Base-by-base conservation (phyloP, 129 eudicot genomes). In the Erigeron canadensis region DNA sequence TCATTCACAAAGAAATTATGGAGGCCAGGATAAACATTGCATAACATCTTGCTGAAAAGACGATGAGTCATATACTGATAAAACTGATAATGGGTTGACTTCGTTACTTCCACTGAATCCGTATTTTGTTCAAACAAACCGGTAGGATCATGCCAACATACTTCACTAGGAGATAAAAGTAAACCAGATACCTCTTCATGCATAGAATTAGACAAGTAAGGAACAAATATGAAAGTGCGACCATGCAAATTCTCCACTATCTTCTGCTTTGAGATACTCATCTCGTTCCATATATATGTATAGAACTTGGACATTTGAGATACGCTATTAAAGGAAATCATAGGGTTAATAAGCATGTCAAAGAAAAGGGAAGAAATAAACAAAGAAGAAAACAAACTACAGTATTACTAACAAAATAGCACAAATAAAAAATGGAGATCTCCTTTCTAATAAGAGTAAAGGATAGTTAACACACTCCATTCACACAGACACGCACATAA, bases 291-390 rank as follows among this genome's bases (percentile, higher is more conserved):
- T 48, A 91, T 73, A 71, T 75, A 86, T 77, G 89, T 63, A 71
- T 87, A 91, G 48, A 91, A 78, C 70, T 78, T 88, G 50, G 85
- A 77, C 97, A 91, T 91, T 51, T 88, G 97, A 61, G 88, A 85
- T 53, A 91, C 22, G 74, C 97, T 91, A 90, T 45, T 48, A 71
- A 63, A 17, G 43, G 44, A 56, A 41, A 50, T 60, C 63, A 69
- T 34, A 75, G 47, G 0, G 41, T 44, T 72, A 44, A 57, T 45
- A 17, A 77, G 46, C 15, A 17, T 10, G 46, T 13, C 9, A 18
- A 2, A 38, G 13, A 28, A 34, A 41, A 11, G 18, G 60, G n/a
- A 0, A 50, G 5, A 34, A 19, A 7, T 28, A 28, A 28, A 28
- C 1, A 28, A 28, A 28, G 1, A 28, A 28, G 2, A 28, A 28